Base-by-base conservation (phyloP, 129 eudicot species). In the Arctium lappa region DNA sequence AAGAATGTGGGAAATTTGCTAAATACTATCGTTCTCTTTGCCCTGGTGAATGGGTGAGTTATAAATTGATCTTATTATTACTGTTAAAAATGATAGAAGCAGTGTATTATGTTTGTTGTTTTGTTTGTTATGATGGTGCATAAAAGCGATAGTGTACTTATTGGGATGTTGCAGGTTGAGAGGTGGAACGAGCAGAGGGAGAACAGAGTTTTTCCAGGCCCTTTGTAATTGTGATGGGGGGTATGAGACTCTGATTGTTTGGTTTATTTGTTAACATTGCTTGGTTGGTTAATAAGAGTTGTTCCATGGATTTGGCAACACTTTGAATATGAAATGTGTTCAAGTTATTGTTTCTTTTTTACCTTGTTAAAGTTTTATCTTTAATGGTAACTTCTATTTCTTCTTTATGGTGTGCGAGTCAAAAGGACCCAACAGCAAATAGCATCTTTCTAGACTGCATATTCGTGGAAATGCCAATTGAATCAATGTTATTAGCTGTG, bases 181-280 rank as follows among this genome's bases (percentile, higher is more conserved):
- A 88, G 83, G 86, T 89, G 96, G 96, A 91, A 91, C 33, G 91
- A 88, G 84, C 93, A 92, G 93, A 86, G 90, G 88, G 92, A 86
- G 78, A 86, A 81, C 39, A 92, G 92, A 5, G 85, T 83, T 40
- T 91, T 91, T 62, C 91, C 92, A 2, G 92, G 92, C 2, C 94
- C 94, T 42, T 84, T 91, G 80, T 91, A 83, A 91, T 80, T 69
- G 32, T 13, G 10, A 29, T 11, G 16, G 12, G 3, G 40, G 40
- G 18, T 31, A 36, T 33, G 18, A 4, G 33, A 46, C 8, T 38
- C 65, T 56, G 27, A 56, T 56, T 50, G 63, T 50, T 50, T 50
- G 63, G 18, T 50, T 56, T 56, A 15, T 56, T 50, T 56, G 50
- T 44, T 44, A 44, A 44, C 10, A 12, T 63, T 34, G 37, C 27